Percentiles rank a stretch among this genome's conserved stretches.
Evolutionary conservation across 176 grass and related monocot species (phyloP).

Genomic region (Triticum urartu): DNA sequence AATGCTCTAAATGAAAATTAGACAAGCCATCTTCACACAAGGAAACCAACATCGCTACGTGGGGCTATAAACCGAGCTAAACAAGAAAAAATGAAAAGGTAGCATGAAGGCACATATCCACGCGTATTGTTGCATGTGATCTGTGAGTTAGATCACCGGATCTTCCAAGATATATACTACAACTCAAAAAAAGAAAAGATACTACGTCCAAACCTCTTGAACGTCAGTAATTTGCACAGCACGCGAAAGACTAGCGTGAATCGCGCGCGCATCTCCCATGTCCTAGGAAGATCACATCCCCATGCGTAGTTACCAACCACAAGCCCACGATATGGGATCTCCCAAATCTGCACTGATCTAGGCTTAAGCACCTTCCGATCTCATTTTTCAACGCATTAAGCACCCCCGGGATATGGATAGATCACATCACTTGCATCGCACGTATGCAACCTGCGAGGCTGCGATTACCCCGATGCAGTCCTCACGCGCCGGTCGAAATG

Average conservation of each 20-base stretch:
- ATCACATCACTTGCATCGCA: neutral
- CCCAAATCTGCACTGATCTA: neutral
- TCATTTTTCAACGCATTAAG: neutral
- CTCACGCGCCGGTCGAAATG: no score
- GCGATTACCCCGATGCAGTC: neutral
- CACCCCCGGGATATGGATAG: neutral
- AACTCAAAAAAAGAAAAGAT: neutral
- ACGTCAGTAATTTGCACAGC: conserved; percentile 1
- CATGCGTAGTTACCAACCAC: neutral
- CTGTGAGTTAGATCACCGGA: conserved; percentile 1
- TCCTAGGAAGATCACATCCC: conserved; percentile 23
- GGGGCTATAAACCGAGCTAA: no score
- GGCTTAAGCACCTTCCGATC: neutral
- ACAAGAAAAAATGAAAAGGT: no score
- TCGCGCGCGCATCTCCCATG: neutral
- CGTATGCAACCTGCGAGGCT: conserved; percentile 1
- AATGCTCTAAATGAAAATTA: no score
- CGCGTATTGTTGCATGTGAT: neutral
- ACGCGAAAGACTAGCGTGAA: neutral
- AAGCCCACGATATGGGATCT: neutral
- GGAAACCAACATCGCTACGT: no score
- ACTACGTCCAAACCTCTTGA: neutral
- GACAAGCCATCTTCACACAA: no score
- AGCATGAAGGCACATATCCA: neutral
- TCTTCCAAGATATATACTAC: neutral